Evolutionary conservation across 345 rosid species (phyloP).

Genomic region (Erucastrum elatum): DNA sequence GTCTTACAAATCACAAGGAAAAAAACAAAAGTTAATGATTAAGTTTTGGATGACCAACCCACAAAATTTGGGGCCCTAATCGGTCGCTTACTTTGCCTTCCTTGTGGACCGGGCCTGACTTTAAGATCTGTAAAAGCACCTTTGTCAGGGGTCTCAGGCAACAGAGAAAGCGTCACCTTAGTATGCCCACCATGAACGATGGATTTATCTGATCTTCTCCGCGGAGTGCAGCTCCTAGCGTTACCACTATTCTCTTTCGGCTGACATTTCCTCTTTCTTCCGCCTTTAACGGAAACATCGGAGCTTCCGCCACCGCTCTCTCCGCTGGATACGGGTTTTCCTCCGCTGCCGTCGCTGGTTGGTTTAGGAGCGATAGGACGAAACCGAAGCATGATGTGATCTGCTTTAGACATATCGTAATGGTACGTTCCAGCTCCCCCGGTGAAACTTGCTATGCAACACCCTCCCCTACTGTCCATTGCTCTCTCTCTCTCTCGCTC

Average conservation of each 20-base stretch:
- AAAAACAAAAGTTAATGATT: no score
- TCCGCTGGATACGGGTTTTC: background rate
- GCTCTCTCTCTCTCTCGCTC: background rate
- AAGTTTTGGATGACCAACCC: no score
- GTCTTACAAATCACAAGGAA: no score
- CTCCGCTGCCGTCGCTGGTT: constrained; percentile 9
- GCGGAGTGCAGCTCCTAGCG: constrained; percentile 40
- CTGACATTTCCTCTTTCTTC: constrained; percentile 36
- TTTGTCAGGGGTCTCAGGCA: constrained; percentile 63
- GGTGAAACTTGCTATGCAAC: constrained; percentile 55
- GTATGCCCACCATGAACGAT: background rate
- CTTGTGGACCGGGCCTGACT: no score
- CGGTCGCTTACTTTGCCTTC: no score
- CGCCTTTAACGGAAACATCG: constrained; percentile 40
- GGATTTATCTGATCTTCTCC: constrained; percentile 29
- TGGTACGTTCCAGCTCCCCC: constrained; percentile 49
- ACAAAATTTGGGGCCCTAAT: no score
- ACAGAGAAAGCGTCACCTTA: constrained; percentile 58
- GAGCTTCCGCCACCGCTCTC: constrained; percentile 29
- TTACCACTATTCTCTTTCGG: constrained; percentile 21
- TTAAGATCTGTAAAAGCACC: constrained; percentile 24
- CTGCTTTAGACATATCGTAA: constrained; percentile 59
- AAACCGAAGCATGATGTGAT: constrained; percentile 75
- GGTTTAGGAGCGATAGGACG: constrained; percentile 92
- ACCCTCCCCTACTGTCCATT: constrained; percentile 65